Evolutionary conservation across 2,329 filamentous ascomycete genomes (phyloP).

Genomic region (Pseudovirgaria hyperparasitica): DNA sequence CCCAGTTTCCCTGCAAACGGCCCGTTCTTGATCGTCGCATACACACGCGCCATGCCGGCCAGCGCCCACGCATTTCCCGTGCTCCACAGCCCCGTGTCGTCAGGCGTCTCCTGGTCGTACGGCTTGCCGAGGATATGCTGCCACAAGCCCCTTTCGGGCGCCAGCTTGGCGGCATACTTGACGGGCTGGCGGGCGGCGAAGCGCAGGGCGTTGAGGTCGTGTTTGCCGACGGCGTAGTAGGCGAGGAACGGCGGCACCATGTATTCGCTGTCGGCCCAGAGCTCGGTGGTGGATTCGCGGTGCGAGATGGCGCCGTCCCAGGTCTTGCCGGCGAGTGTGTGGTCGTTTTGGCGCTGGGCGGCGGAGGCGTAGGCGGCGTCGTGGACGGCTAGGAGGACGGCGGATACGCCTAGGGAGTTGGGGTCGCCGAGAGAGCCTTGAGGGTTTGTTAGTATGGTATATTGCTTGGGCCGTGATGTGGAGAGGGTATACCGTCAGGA

Average conservation of each 20-base stretch:
- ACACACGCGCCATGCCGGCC: constrained; percentile 33
- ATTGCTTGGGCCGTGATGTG: neutral
- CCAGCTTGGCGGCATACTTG: constrained; percentile 29
- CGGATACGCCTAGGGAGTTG: constrained; percentile 31
- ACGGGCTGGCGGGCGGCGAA: constrained; percentile 28
- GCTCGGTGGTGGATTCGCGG: constrained; percentile 27
- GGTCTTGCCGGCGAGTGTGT: constrained; percentile 27
- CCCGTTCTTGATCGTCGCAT: constrained; percentile 30
- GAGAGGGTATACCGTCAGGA: neutral
- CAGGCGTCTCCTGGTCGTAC: constrained; percentile 9
- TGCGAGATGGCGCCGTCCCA: constrained; percentile 37
- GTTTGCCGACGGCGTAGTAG: constrained; percentile 29
- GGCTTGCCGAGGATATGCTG: constrained; percentile 31
- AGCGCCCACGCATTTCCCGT: constrained; percentile 38
- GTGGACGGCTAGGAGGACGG: constrained; percentile 29
- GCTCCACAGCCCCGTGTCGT: constrained; percentile 31
- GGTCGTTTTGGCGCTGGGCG: constrained; percentile 27
- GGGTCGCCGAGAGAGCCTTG: constrained; percentile 29
- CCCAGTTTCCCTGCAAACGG: constrained; percentile 5
- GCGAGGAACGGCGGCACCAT: constrained; percentile 40
- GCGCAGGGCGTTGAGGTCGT: constrained; percentile 21
- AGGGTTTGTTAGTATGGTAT: neutral
- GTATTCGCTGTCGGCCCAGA: constrained; percentile 38
- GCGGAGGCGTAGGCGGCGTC: constrained; percentile 22
- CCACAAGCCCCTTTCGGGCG: constrained; percentile 24